These are phyloP conservation scores for Cladorrhinum sp. DNA, from an alignment of 2,329 filamentous ascomycete species.

Conservation along the genomic window DNA sequence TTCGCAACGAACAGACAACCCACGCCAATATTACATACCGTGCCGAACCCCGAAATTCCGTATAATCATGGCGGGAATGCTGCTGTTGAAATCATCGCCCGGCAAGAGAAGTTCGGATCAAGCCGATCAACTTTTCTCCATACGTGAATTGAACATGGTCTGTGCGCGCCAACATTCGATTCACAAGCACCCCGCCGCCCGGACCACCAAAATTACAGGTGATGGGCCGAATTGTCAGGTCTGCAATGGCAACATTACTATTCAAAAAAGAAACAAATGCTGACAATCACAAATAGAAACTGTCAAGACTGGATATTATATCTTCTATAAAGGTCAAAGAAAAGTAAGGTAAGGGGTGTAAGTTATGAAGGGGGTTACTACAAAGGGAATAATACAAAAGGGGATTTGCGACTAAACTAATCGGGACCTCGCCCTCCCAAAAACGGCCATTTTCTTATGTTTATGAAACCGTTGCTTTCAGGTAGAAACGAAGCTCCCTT, in stretches of 20 bases:
- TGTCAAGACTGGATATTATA: slow-evolving; percentile 13
- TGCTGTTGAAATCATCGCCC: slow-evolving; percentile 20
- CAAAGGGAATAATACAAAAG: slow-evolving; percentile 16
- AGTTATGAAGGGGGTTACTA: slow-evolving; percentile 14
- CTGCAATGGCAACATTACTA: not conserved
- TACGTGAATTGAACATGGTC: slow-evolving; percentile 19
- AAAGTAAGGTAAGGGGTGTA: not conserved
- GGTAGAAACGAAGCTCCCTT: not conserved
- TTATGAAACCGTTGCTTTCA: not conserved
- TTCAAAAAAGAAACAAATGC: not conserved
- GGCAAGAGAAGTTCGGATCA: not conserved
- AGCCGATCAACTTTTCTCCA: slow-evolving; percentile 27
- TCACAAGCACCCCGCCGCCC: not conserved
- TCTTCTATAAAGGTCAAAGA: slow-evolving; percentile 18
- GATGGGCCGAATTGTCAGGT: not conserved
- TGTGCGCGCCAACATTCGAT: slow-evolving; percentile 14
- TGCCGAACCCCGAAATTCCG: slow-evolving; percentile 54
- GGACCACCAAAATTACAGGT: not conserved
- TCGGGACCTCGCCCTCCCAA: slow-evolving; percentile 2
- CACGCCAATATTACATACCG: slow-evolving; percentile 39
- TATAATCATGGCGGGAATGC: slow-evolving; percentile 50
- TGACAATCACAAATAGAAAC: too few species aligned
- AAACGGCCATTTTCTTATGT: not conserved
- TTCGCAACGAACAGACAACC: not conserved
- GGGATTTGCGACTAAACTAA: slow-evolving; percentile 17